Base-by-base conservation (phyloP, 2,329 filamentous ascomycete genomes). In the Bipolaris sorokiniana region DNA sequence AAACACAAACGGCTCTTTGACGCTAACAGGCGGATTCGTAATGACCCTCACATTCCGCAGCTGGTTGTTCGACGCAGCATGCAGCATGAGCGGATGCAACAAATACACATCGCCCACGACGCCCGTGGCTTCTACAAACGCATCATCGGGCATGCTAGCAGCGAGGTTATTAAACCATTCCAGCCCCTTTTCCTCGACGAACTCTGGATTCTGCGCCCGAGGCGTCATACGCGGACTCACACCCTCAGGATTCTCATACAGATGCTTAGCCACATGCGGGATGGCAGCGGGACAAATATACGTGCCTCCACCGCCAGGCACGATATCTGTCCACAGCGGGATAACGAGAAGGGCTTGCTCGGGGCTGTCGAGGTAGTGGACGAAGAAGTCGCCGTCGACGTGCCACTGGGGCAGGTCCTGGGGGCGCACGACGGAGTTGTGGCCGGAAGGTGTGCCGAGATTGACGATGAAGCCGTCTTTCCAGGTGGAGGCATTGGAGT, bases 331-430 rank as follows among this genome's bases (percentile, higher is more conserved):
- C 76, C 88, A 90, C 5, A 90, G 73, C 1, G 88, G 88, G 38
- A 89, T 89, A 11, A 90, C 86, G 1, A 90, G 79, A 13, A 90
- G 75, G 0, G 81, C 88, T 72, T 91, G 88, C 76, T 91, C 88
- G 0, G 85, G 85, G 18, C 84, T 88, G 69, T 90, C 88, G 34
- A 91, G 82, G 63, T 87, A 91, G 76, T 90, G 88, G 5, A 88
- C 81, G 70, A 90, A 90, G 73, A 89, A 90, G 64, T 90, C 88
- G 7, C 88, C 88, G 73, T 90, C 88, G 16, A 89, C 86, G 73
- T 90, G 88, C 88, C 88, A 90, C 20, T 79, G 79, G 7, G 78
- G 67, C 20, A 89, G 76, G 0, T 85, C 80, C 48, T 81, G 78
- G 0, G 86, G 86, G 34, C 79, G 74, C 3, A 82, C 73, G 7